phyloP scores from a whole-genome alignment of 1,284 basidiomycete genomes.

The Volvariella volvacea region DNA sequence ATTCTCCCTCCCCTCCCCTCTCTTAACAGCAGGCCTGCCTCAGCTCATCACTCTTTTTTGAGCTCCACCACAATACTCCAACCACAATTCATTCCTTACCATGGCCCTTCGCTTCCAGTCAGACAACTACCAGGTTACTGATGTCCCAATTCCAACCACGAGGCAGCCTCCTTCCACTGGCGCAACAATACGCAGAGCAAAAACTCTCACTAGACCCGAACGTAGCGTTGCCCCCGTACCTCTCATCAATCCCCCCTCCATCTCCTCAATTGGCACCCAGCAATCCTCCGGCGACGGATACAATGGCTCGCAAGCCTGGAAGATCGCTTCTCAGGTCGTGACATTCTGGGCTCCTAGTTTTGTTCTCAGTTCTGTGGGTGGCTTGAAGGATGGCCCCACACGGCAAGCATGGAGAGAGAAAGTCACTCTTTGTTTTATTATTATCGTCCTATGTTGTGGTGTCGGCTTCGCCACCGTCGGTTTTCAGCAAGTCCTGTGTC shows the following conservation, averaged over 20 bases:
- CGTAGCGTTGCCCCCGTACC: conserved; percentile 90
- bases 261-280: conserved; percentile 31
- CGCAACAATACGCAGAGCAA: conserved; percentile 72
- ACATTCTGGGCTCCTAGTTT: conserved; percentile 91
- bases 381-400: conserved; percentile 72
- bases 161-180: conserved; percentile 47
- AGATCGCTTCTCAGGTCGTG: conserved; percentile 69
- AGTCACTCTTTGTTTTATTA: conserved; percentile 87
- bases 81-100: conserved; percentile 19
- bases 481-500: conserved; percentile 89
- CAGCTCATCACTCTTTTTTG: conserved; percentile 13
- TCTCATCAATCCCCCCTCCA: conserved; percentile 65
- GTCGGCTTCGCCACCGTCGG: conserved; percentile 96
- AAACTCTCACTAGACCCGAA: conserved; percentile 95
- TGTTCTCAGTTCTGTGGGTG: conserved; percentile 68
- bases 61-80: conserved; percentile 17
- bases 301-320: conserved; percentile 70
- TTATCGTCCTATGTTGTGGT: conserved; percentile 68
- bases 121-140: conserved; percentile 43
- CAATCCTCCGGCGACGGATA: conserved; percentile 26
- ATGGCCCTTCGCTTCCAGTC: conserved; percentile 56
- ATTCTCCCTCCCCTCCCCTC: conserved; percentile 13
- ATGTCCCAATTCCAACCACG: conserved; percentile 66
- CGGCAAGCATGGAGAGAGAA: conserved; percentile 98
- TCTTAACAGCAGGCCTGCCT: conserved; percentile 22